These are phyloP conservation scores for Anthostomella pinea DNA, from an alignment of 2,329 filamentous ascomycete species.

Conservation along the genomic window DNA sequence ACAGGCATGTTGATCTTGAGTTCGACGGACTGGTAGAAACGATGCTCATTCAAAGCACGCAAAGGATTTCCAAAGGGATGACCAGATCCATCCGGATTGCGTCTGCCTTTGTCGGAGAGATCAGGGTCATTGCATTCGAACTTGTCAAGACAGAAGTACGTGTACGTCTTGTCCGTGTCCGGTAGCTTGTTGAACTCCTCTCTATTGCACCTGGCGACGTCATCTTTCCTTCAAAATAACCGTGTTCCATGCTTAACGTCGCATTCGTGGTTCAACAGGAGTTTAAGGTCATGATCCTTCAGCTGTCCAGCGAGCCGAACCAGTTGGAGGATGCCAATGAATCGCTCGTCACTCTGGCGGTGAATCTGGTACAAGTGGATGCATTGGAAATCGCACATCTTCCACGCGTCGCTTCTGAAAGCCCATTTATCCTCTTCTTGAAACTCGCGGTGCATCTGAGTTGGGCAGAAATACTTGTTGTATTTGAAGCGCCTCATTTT, in stretches of 20 bases:
- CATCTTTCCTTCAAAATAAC: slow-evolving; percentile 41
- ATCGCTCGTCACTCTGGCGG: slow-evolving; percentile 52
- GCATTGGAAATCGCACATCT: slow-evolving; percentile 49
- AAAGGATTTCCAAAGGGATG: slow-evolving; percentile 32
- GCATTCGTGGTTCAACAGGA: slow-evolving; percentile 44
- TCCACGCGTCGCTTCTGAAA: slow-evolving; percentile 55
- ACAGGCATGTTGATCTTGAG: slow-evolving; percentile 52
- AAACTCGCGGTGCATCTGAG: slow-evolving; percentile 36
- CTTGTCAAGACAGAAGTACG: slow-evolving; percentile 40
- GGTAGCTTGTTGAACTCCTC: slow-evolving; percentile 33
- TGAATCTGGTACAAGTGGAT: slow-evolving; percentile 54
- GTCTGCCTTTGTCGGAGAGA: slow-evolving; percentile 23
- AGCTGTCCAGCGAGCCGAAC: slow-evolving; percentile 46
- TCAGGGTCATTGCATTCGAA: slow-evolving; percentile 31
- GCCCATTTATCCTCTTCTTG: slow-evolving; percentile 57
- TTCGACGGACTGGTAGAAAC: slow-evolving; percentile 40
- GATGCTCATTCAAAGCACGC: slow-evolving; percentile 41
- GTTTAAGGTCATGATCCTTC: slow-evolving; percentile 33
- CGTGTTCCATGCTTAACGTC: slow-evolving; percentile 41
- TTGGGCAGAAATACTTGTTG: slow-evolving; percentile 29
- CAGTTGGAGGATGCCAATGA: slow-evolving; percentile 55
- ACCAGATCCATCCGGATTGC: slow-evolving; percentile 12
- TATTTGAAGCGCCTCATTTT: slow-evolving; percentile 24
- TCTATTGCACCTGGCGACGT: slow-evolving; percentile 36
- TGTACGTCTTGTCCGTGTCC: slow-evolving; percentile 28